Base-by-base conservation (phyloP, 2,329 filamentous ascomycete species). In the Penicillium verrucosum region DNA sequence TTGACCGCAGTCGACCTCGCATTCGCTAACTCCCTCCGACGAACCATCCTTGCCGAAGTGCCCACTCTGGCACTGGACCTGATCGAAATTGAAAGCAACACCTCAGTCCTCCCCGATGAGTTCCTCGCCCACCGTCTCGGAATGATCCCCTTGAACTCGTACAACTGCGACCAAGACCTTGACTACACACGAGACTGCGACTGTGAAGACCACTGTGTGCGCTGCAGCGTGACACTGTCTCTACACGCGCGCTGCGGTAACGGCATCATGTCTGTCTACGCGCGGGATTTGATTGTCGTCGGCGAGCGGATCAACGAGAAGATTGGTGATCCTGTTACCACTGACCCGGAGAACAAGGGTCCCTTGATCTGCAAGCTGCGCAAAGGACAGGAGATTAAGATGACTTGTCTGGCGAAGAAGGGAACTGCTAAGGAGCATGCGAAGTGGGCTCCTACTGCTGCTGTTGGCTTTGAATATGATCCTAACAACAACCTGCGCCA, bases 361-460 rank as follows among this genome's bases (percentile, higher is more conserved):
- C 85, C 89, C 43, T 81, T 97, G 65, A 93, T 99, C 63, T 90
- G 89, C 69, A 97, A 97, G 81, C 79, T 99, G 70, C 84, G 93
- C 57, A 89, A 88, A 70, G 91, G 89, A 2, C 94, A 99, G 77
- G 92, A 96, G 75, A 79, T 99, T 59, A 88, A 91, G 73, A 85
- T 99, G 70, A 89, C 85, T 60, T 97, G 93, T 72, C 89, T 97
- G 63, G 94, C 93, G 49, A 97, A 96, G 82, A 97, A 97, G 82
- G 94, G 94, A 1, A 97, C 97, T 63, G 92, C 93, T 37, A 99
- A 99, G 81, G 94, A 99, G 75, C 94, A 99, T 76, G 90, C 94
- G 10, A 99, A 99, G 76, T 99, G 94, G 94, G 89, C 91, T 68
- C 92, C 94, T 2, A 93, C 90, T 36, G 84, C 92, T 40, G 94